A percentile compares a stretch with the other conserved stretches of the same genome.
phyloP scores from a whole-genome alignment of 1,139 yeast species.

The Meyerozyma carpophila region DNA sequence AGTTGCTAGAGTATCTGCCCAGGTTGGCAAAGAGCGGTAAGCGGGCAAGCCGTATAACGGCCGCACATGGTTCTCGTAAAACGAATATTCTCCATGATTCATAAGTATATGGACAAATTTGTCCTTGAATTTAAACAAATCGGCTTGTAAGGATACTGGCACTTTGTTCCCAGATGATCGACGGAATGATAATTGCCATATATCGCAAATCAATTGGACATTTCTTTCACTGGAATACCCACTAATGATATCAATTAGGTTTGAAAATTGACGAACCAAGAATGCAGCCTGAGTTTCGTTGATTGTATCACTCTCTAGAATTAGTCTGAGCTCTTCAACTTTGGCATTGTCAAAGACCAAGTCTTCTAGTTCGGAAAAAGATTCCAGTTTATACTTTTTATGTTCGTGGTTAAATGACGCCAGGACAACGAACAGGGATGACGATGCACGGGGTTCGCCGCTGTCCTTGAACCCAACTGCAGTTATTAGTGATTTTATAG shows the following conservation, averaged over 20 bases:
- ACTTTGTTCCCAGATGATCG: slow-evolving; percentile 3
- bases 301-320: neutral
- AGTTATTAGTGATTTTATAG: neutral
- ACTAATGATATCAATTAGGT: slow-evolving; percentile 14
- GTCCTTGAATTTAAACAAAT: slow-evolving; percentile 13
- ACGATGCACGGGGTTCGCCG: neutral
- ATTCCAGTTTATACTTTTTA: neutral
- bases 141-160: slow-evolving; percentile 10
- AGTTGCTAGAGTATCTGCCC: slow-evolving; percentile 20
- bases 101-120: slow-evolving; percentile 18
- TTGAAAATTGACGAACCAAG: slow-evolving; percentile 6
- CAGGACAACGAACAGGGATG: neutral
- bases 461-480: neutral
- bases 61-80: slow-evolving; percentile 14
- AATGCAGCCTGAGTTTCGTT: neutral
- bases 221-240: slow-evolving; percentile 12
- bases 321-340: neutral
- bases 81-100: slow-evolving; percentile 14
- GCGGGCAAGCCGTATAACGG: slow-evolving; percentile 10
- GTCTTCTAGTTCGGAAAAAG: neutral
- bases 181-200: slow-evolving; percentile 16
- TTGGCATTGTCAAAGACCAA: neutral
- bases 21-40: slow-evolving; percentile 6
- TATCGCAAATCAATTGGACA: slow-evolving; percentile 14
- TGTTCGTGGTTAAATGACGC: neutral